Evolutionary conservation across 768 basidiomycete species (phyloP).

Genomic region (Stropharia rugosoannulata): DNA sequence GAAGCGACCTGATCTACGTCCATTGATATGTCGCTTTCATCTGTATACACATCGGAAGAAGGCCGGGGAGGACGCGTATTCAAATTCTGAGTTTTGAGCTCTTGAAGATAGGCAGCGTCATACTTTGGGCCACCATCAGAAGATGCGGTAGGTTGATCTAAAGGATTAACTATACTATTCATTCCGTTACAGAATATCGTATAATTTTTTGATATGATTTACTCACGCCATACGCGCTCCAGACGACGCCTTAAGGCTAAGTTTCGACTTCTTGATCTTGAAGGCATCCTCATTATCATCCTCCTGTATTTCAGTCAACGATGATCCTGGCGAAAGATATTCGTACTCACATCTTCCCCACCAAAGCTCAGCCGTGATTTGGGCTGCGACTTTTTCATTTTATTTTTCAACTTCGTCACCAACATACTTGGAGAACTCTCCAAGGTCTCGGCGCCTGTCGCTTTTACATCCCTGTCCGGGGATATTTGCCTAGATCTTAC

Average conservation of each 20-base stretch:
- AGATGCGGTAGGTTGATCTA: conserved; percentile 59
- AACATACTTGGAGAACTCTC: conserved; percentile 60
- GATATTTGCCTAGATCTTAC: conserved; percentile 40
- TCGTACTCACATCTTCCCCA: conserved; percentile 52
- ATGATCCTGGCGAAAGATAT: conserved; percentile 28
- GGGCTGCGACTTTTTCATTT: conserved; percentile 61
- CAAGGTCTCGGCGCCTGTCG: conserved; percentile 25
- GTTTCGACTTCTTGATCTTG: conserved; percentile 76
- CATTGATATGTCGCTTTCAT: conserved; percentile 53
- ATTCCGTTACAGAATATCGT: conserved; percentile 4
- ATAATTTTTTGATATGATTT: neutral
- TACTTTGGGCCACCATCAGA: conserved; percentile 61
- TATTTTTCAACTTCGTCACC: conserved; percentile 69
- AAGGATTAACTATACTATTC: conserved; percentile 40
- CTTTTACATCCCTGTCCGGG: conserved; percentile 31
- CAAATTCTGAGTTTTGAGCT: conserved; percentile 78
- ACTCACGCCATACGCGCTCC: conserved; percentile 52
- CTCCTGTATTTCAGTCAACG: conserved; percentile 27
- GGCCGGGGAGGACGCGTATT: conserved; percentile 48
- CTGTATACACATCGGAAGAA: conserved; percentile 34
- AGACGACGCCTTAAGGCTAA: conserved; percentile 65
- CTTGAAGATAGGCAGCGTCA: conserved; percentile 67
- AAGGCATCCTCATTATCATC: conserved; percentile 64
- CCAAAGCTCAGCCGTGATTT: conserved; percentile 81
- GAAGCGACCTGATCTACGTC: conserved; percentile 38